Conservation (phyloP, 345 rosid species). For the Brassica nigra region DNA sequence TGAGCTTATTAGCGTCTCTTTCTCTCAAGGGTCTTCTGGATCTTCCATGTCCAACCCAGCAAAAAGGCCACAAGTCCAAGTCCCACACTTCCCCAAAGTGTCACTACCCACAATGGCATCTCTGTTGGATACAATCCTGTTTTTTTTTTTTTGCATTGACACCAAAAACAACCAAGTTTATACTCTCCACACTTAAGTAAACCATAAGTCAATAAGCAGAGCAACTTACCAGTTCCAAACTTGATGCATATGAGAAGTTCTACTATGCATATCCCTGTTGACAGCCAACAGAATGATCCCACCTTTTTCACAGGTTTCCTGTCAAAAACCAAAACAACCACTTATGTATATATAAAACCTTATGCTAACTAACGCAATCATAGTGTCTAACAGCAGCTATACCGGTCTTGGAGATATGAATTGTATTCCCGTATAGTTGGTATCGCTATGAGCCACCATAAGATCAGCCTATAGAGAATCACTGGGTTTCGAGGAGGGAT, state of each 20-base stretch:
- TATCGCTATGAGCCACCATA: conserved; percentile 98
- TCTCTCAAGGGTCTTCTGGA: conserved; percentile 55
- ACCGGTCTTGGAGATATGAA: conserved; percentile 95
- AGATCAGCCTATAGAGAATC: conserved; percentile 81
- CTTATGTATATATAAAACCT: neutral
- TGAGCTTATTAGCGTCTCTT: conserved; percentile 72
- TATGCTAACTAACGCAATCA: conserved; percentile 4
- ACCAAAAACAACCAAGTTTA: conserved; percentile 5
- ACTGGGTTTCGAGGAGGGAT: conserved; percentile 94
- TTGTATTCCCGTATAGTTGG: conserved; percentile 97
- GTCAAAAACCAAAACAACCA: conserved; percentile 26
- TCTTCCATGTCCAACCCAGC: conserved; percentile 77
- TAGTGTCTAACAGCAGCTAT: conserved; percentile 20
- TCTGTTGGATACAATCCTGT: conserved; percentile 83
- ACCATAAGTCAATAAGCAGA: conserved; percentile 1
- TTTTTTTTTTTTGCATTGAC: neutral
- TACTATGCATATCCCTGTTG: conserved; percentile 89
- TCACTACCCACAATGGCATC: conserved; percentile 77
- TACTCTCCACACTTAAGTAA: conserved; percentile 10
- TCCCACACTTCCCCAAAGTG: conserved; percentile 77
- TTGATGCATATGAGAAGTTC: conserved; percentile 98
- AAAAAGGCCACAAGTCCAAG: conserved; percentile 55
- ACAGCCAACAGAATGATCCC: conserved; percentile 97
- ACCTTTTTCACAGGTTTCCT: conserved; percentile 89
- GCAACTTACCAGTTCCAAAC: conserved; percentile 82